Evolutionary conservation across 2,329 filamentous ascomycete species (phyloP).

Genomic region (Aureobasidium sp.): DNA sequence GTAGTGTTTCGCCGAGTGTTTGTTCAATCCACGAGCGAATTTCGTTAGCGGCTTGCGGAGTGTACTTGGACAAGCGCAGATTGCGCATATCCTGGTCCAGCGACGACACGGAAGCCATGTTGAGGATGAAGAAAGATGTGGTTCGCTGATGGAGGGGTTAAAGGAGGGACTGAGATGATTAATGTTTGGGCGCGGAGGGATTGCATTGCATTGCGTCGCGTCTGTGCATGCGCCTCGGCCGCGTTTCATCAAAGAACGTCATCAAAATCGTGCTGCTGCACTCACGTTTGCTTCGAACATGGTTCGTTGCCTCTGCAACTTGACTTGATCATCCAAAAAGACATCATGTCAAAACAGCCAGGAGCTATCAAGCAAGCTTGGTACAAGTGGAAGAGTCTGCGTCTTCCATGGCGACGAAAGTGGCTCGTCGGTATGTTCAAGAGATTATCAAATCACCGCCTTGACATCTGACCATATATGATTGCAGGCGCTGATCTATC

Average conservation of each 20-base stretch:
- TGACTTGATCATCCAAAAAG: not conserved
- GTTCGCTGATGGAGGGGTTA: not conserved
- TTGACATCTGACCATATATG: slow-evolving; percentile 13
- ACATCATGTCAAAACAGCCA: slow-evolving; percentile 32
- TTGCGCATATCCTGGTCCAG: slow-evolving; percentile 93
- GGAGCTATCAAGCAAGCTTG: slow-evolving; percentile 41
- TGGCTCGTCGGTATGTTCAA: slow-evolving; percentile 48
- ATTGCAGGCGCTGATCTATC: slow-evolving; percentile 51
- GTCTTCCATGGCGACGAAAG: slow-evolving; percentile 54
- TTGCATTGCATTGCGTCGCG: not conserved
- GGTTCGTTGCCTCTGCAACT: not conserved
- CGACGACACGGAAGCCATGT: slow-evolving; percentile 88
- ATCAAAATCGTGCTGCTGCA: not conserved
- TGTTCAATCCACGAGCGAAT: slow-evolving; percentile 79
- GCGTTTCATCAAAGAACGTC: slow-evolving; percentile 9
- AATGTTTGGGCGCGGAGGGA: slow-evolving; percentile 5
- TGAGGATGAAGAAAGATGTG: slow-evolving; percentile 15
- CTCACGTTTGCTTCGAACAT: not conserved
- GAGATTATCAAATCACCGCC: slow-evolving; percentile 11
- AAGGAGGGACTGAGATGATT: slow-evolving; percentile 2
- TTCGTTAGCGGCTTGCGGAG: slow-evolving; percentile 81
- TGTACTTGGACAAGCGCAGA: slow-evolving; percentile 88
- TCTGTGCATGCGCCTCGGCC: slow-evolving; percentile 10
- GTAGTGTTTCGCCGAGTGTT: slow-evolving; percentile 64
- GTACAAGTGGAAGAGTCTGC: slow-evolving; percentile 56